Evolutionary conservation across 2,329 filamentous ascomycete genomes (phyloP).

Genomic region (Fusarium proliferatum): DNA sequence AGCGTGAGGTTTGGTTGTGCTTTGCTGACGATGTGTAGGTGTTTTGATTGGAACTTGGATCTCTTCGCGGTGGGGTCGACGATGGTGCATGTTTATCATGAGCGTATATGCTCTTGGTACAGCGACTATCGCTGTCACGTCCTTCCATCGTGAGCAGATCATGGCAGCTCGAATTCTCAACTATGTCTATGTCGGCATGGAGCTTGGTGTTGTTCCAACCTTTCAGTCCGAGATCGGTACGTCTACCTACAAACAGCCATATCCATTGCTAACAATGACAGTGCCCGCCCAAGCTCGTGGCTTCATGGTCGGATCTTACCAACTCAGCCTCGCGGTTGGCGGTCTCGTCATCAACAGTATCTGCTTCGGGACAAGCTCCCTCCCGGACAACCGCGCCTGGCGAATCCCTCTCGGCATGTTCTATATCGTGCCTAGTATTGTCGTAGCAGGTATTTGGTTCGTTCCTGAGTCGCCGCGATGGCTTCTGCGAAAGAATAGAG

Average conservation of each 20-base stretch:
- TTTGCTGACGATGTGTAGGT: constrained; percentile 12
- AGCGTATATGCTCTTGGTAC: constrained; percentile 47
- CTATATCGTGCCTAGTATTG: constrained; percentile 34
- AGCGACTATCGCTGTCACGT: constrained; percentile 36
- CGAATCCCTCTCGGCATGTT: constrained; percentile 40
- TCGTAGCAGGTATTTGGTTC: constrained; percentile 29
- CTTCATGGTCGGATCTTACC: constrained; percentile 51
- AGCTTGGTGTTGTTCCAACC: constrained; percentile 47
- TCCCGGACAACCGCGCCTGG: constrained; percentile 37
- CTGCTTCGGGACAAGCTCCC: constrained; percentile 34
- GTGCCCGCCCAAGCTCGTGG: constrained; percentile 48
- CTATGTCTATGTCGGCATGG: constrained; percentile 42
- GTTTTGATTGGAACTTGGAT: constrained; percentile 40
- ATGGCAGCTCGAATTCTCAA: constrained; percentile 41
- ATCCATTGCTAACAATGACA: not conserved
- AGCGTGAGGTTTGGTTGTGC: rapidly evolving
- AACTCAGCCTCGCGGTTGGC: constrained; percentile 45
- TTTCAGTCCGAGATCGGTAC: constrained; percentile 50
- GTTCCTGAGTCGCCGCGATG: constrained; percentile 44
- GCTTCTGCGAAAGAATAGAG: constrained; percentile 35
- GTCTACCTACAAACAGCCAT: not conserved
- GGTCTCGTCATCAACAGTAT: constrained; percentile 43
- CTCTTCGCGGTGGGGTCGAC: constrained; percentile 39
- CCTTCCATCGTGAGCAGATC: constrained; percentile 30
- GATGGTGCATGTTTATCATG: constrained; percentile 51